Percentiles rank a stretch among this genome's conserved stretches.
Evolutionary conservation across 345 rosid genomes (phyloP).

Genomic region (Pelargonium nanum): DNA sequence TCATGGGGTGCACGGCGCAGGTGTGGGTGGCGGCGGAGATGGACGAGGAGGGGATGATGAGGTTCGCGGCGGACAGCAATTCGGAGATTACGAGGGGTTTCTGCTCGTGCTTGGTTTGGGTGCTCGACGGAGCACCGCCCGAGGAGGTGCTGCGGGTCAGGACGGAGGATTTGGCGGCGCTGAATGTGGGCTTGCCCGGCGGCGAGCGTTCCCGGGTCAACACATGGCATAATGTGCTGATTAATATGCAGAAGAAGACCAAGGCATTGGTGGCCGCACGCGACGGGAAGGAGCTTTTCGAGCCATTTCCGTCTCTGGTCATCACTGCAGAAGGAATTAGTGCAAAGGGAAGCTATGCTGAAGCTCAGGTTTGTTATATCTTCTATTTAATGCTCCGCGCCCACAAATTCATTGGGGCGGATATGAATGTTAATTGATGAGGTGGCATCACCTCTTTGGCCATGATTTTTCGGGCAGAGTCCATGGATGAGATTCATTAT

Average conservation of each 20-base stretch:
- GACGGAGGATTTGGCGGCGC: slow-evolving; percentile 58
- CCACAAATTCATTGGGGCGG: too few relatives aligned
- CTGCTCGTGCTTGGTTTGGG: slow-evolving; percentile 23
- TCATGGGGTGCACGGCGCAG: slow-evolving; percentile 74
- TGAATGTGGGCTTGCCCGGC: slow-evolving; percentile 54
- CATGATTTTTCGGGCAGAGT: too few relatives aligned
- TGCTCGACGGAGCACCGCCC: slow-evolving; percentile 60
- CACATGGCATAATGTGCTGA: slow-evolving; percentile 89
- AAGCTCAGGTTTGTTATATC: slow-evolving; percentile 59
- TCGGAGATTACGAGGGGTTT: too few relatives aligned
- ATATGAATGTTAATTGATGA: too few relatives aligned
- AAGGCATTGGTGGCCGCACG: slow-evolving; percentile 46
- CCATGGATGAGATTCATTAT: too few relatives aligned
- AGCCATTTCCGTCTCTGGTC: slow-evolving; percentile 74
- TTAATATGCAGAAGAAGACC: slow-evolving; percentile 85
- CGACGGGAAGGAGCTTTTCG: slow-evolving; percentile 47
- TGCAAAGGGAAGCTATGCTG: slow-evolving; percentile 85
- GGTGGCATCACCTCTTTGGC: too few relatives aligned
- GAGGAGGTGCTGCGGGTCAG: slow-evolving; percentile 64
- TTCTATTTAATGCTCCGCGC: neutral
- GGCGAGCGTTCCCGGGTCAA: slow-evolving; percentile 68
- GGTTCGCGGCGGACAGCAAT: too few relatives aligned
- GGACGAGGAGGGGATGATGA: too few relatives aligned
- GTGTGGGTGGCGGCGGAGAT: slow-evolving; percentile 31
- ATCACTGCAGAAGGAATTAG: slow-evolving; percentile 47